These are phyloP conservation scores for Amanita exitialis DNA, from an alignment of 768 basidiomycete genomes.

Conservation along the genomic window DNA sequence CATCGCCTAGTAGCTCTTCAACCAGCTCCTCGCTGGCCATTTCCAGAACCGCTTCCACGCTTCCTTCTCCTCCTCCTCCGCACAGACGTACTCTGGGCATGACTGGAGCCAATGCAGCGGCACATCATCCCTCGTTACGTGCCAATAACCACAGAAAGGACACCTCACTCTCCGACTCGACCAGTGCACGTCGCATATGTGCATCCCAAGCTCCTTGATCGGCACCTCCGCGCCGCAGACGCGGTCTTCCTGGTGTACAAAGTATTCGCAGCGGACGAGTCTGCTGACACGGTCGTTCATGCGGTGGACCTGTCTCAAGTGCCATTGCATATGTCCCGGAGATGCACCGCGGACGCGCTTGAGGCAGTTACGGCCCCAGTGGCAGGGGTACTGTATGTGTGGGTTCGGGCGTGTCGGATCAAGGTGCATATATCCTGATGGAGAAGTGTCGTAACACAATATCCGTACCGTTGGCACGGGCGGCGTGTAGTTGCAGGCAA, in stretches of 20 bases:
- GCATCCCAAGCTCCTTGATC: neutral
- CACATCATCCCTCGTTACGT: neutral
- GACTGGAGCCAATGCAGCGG: neutral
- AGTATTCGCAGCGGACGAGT: neutral
- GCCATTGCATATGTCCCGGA: neutral
- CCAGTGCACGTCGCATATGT: conserved; percentile 1
- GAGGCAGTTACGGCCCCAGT: neutral
- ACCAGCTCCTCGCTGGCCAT: neutral
- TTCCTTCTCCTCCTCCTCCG: neutral
- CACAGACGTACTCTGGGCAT: neutral
- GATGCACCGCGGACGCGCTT: neutral
- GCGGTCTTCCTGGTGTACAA: neutral
- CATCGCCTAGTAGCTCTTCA: too few species aligned
- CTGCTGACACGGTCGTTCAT: neutral
- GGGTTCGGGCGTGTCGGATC: conserved; percentile 4
- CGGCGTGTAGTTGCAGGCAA: neutral
- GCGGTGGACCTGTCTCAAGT: neutral
- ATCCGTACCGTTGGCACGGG: neutral
- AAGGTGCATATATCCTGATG: neutral
- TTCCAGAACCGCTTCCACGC: neutral
- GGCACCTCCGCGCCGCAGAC: neutral
- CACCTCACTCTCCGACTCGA: neutral
- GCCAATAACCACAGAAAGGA: neutral
- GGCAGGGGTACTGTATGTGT: neutral
- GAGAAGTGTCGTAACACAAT: neutral